Conservation (phyloP, 2,329 filamentous ascomycete species). For the Simplicillium aogashimaense region DNA sequence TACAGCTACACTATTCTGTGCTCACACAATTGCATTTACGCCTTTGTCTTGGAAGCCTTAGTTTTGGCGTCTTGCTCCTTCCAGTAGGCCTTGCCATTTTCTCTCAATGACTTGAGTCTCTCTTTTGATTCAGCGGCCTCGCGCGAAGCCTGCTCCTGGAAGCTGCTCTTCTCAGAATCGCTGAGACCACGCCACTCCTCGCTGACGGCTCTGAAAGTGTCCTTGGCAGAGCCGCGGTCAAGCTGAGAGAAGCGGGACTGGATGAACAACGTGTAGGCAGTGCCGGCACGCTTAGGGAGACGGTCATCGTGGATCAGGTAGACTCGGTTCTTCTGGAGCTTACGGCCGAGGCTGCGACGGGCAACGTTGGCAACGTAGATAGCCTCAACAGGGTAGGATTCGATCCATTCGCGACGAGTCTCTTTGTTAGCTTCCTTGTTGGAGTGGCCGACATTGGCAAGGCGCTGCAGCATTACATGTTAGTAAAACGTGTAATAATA, state of each 20-base stretch:
- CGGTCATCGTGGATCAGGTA: slow-evolving; percentile 35
- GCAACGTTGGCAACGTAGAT: slow-evolving; percentile 37
- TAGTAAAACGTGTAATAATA: not conserved
- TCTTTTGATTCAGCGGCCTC: slow-evolving; percentile 13
- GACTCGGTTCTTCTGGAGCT: slow-evolving; percentile 15
- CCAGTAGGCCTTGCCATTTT: slow-evolving; percentile 6
- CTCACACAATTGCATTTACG: no score
- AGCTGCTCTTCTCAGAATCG: slow-evolving; percentile 30
- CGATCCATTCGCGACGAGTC: slow-evolving; percentile 37
- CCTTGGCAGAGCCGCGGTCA: slow-evolving; percentile 9
- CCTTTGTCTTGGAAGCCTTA: slow-evolving; percentile 9
- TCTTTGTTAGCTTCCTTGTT: slow-evolving; percentile 32
- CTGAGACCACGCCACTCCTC: slow-evolving; percentile 33
- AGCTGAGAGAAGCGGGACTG: slow-evolving; percentile 25
- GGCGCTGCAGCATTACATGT: slow-evolving; percentile 16
- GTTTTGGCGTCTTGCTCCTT: slow-evolving; percentile 15
- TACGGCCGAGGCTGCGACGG: slow-evolving; percentile 29
- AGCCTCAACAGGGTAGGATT: slow-evolving; percentile 24
- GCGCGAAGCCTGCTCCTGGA: slow-evolving; percentile 17
- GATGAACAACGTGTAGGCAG: slow-evolving; percentile 25
- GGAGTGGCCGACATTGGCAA: slow-evolving; percentile 20
- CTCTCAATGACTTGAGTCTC: slow-evolving; percentile 14
- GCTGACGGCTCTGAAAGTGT: slow-evolving; percentile 14
- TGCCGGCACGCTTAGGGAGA: slow-evolving; percentile 27
- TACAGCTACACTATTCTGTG: no score